These are phyloP conservation scores for Barnettozyma sucrosica DNA, from an alignment of 805 yeast species.

Conservation along the genomic window DNA sequence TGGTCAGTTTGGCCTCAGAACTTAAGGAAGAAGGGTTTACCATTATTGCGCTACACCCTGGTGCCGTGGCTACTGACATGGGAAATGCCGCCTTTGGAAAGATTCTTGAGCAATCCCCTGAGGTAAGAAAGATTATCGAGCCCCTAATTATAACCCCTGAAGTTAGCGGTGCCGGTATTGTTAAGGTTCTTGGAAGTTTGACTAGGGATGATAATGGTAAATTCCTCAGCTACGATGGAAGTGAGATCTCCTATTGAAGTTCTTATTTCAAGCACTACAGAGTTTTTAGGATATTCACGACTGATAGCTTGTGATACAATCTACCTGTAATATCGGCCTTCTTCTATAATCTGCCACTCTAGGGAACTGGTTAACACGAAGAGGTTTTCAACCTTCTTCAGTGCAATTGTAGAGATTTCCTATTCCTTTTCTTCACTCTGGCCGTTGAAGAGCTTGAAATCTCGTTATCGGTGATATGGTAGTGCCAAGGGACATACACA, in stretches of 20 bases:
- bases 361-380: no score
- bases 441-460: no score
- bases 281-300: no score
- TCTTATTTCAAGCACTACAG: no score
- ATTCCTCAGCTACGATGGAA: background rate
- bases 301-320: no score
- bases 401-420: no score
- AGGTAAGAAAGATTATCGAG: background rate
- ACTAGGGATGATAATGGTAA: background rate
- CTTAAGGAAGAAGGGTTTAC: slow-evolving; percentile 25
- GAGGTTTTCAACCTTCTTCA: no score
- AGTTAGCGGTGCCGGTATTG: background rate
- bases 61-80: slow-evolving; percentile 21
- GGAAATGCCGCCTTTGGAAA: background rate
- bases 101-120: background rate
- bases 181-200: background rate
- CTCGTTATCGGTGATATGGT: no score
- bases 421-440: no score
- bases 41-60: slow-evolving; percentile 34
- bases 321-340: no score
- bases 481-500: no score
- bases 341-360: no score
- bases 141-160: background rate
- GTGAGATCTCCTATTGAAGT: background rate
- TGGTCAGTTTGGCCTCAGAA: slow-evolving; percentile 26